A percentile compares a stretch with the other conserved stretches of the same genome.
phyloP scores from a whole-genome alignment of 441 rosid species.

The Macaranga tanarius region DNA sequence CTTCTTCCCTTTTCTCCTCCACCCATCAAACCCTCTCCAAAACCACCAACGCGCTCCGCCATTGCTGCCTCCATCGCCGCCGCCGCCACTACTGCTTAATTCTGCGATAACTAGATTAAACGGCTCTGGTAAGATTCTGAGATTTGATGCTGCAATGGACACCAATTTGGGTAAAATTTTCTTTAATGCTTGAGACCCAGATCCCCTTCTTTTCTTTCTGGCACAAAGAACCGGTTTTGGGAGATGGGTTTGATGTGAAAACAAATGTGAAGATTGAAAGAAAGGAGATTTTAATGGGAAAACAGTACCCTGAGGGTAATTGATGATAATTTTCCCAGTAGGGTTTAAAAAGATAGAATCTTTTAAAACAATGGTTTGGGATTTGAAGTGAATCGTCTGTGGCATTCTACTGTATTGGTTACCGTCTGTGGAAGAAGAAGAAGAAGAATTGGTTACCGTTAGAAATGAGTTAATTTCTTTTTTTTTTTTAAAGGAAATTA shows the following conservation, averaged over 20 bases:
- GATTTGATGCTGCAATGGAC: slow-evolving; percentile 35
- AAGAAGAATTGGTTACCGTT: slow-evolving; percentile 23
- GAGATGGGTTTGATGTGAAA: slow-evolving; percentile 23
- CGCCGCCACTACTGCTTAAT: slow-evolving; percentile 26
- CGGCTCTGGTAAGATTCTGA: slow-evolving; percentile 46
- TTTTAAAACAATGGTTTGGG: slow-evolving; percentile 16
- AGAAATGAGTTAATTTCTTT: neutral
- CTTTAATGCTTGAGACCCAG: slow-evolving; percentile 28
- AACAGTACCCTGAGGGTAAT: slow-evolving; percentile 13
- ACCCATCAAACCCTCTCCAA: slow-evolving; percentile 36
- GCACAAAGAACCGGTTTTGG: slow-evolving; percentile 33
- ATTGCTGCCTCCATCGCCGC: slow-evolving; percentile 29
- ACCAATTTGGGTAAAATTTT: slow-evolving; percentile 33
- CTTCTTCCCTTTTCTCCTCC: slow-evolving; percentile 36
- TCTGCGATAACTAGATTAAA: slow-evolving; percentile 31
- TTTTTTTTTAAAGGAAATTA: slow-evolving; percentile 5
- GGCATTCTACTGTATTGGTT: slow-evolving; percentile 8
- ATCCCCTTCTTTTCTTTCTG: slow-evolving; percentile 35
- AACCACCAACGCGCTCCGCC: slow-evolving; percentile 23
- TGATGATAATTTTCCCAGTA: neutral
- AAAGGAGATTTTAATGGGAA: slow-evolving; percentile 20
- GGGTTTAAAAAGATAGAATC: slow-evolving; percentile 16
- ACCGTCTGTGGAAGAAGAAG: slow-evolving; percentile 6
- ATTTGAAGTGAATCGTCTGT: slow-evolving; percentile 13
- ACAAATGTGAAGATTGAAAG: slow-evolving; percentile 5